Base-by-base conservation (phyloP, 805 yeast genomes). In the Clavispora santaluciae region DNA sequence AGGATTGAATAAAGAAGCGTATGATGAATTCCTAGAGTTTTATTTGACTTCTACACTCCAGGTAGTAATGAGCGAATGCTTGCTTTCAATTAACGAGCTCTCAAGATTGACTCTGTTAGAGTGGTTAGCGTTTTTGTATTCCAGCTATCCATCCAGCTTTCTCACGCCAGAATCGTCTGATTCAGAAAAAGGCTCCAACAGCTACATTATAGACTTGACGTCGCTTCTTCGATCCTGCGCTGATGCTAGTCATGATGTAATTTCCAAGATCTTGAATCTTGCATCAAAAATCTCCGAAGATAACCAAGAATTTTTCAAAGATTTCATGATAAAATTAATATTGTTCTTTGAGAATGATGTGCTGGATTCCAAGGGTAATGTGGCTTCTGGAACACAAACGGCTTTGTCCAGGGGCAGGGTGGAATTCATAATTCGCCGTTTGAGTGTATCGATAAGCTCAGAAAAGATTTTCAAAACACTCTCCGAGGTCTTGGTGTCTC, bases 61-160 rank as follows among this genome's bases (percentile, higher is more conserved):
- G 43, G 81, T 83, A 4, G 70, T 91, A 41, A 81, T 87, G 3
- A 58, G 79, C 30, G 95, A 89, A 56, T 66, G 67, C 41, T 55
- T 66, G 17, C 59, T 58, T 34, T 57, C 62, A 6, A 42, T 57
- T 18, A 82, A 86, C 50, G 95, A 88, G 45, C 79, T 81, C 22
- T 85, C 96, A 0, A 74, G 93, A 43, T 73, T 88, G 24, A 87
- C 95, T 0, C 82, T 93, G 18, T 66, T 93, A 25, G 95, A 90
- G 48, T 93, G 99, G 99, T 68, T 93, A 23, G 79, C 81, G 12
- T 78, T 87, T 73, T 70, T 93, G 30, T 91, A 89, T 55, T 72
- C 78, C 21, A 82, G 82, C 49, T 82, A 83, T 43, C 56, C 68
- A 2, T 49, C 57, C 4, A 50, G 59, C 21, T 66, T 66, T 35